phyloP scores from a whole-genome alignment of 345 rosid species.

The Eucalyptus tenuipes region DNA sequence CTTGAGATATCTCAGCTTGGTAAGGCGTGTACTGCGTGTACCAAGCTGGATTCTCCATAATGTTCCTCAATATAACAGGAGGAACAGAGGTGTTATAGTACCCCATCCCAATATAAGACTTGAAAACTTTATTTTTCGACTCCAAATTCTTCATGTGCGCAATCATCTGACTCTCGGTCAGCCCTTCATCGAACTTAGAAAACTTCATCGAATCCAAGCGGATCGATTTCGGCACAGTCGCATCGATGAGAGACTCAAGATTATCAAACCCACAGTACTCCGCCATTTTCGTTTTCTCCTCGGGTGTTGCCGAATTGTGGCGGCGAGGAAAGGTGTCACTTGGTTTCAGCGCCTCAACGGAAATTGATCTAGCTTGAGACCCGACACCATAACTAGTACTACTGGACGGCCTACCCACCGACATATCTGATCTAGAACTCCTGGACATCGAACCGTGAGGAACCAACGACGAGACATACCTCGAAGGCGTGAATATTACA shows the following conservation, averaged over 20 bases:
- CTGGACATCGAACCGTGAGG: conserved; percentile 18
- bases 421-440: neutral
- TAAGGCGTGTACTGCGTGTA: conserved; percentile 97
- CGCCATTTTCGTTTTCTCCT: conserved; percentile 74
- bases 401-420: neutral
- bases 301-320: conserved; percentile 89
- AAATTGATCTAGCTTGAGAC: conserved; percentile 26
- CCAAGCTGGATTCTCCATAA: conserved; percentile 98
- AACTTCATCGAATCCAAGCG: conserved; percentile 79
- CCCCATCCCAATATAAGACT: conserved; percentile 93
- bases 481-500: conserved; percentile 39
- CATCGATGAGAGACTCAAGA: conserved; percentile 61
- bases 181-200: conserved; percentile 70
- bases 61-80: conserved; percentile 85
- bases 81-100: conserved; percentile 87
- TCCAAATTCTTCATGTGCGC: conserved; percentile 69
- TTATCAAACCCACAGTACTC: conserved; percentile 52
- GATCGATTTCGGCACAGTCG: conserved; percentile 91
- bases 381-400: neutral
- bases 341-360: conserved; percentile 62
- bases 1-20: conserved; percentile 96
- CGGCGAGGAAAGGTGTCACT: conserved; percentile 84
- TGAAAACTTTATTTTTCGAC: conserved; percentile 70
- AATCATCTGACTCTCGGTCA: conserved; percentile 87
- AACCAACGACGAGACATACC: conserved; percentile 68